Conservation (phyloP, 2,329 filamentous ascomycete genomes). For the Fusarium floridanum region DNA sequence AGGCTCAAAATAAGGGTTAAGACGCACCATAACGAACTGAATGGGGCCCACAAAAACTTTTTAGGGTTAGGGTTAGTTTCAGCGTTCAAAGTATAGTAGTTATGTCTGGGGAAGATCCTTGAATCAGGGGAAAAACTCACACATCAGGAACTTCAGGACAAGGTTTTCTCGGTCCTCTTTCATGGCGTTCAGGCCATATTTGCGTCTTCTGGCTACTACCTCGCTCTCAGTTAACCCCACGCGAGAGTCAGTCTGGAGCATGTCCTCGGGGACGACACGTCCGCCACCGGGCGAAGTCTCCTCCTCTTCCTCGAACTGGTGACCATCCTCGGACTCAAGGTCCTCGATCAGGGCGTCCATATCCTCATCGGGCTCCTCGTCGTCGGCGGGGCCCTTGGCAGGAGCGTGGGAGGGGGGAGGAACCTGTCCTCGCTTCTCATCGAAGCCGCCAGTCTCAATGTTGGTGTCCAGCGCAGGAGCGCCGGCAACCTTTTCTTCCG, state of each 20-base stretch:
- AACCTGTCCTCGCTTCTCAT: constrained; percentile 68
- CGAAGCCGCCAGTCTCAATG: constrained; percentile 74
- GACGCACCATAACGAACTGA: constrained; percentile 88
- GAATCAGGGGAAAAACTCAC: neutral
- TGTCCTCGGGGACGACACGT: constrained; percentile 77
- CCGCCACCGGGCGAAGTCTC: constrained; percentile 64
- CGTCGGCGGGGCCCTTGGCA: constrained; percentile 62
- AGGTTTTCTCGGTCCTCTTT: constrained; percentile 91
- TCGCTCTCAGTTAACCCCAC: constrained; percentile 80
- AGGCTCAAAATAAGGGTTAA: neutral
- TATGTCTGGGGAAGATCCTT: neutral
- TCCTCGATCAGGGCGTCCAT: constrained; percentile 90
- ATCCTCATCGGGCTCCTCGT: constrained; percentile 82
- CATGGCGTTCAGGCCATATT: constrained; percentile 82
- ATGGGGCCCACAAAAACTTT: constrained; percentile 75
- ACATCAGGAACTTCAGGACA: constrained; percentile 81
- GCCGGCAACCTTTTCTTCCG: constrained; percentile 65
- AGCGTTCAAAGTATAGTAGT: no score
- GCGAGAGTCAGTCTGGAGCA: constrained; percentile 81
- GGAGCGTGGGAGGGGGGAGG: constrained; percentile 50
- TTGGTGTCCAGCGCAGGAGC: constrained; percentile 72
- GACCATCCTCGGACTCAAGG: constrained; percentile 84
- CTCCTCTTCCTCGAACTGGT: constrained; percentile 72
- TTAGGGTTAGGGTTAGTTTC: no score
- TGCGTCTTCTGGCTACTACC: constrained; percentile 73